phyloP scores from a whole-genome alignment of 1,139 yeast species.

The Ogataea hybrid region DNA sequence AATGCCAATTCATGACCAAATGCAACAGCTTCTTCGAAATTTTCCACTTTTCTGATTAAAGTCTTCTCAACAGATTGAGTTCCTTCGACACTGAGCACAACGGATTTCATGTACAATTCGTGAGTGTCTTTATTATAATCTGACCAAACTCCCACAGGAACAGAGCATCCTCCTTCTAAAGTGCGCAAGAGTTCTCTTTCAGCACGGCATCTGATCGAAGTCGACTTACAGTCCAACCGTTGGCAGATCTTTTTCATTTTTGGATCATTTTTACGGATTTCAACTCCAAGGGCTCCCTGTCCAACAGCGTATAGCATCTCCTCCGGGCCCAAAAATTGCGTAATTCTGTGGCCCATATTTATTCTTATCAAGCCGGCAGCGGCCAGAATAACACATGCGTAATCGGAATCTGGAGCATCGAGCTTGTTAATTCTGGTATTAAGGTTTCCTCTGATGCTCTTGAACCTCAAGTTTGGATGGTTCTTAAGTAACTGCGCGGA shows the following conservation, averaged over 20 bases:
- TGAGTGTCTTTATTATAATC: slow-evolving; percentile 45
- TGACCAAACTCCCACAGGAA: slow-evolving; percentile 84
- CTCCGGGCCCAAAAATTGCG: slow-evolving; percentile 63
- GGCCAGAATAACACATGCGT: slow-evolving; percentile 79
- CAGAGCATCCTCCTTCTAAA: slow-evolving; percentile 97
- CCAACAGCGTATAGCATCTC: slow-evolving; percentile 97
- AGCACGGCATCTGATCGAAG: slow-evolving; percentile 81
- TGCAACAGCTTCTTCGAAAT: slow-evolving; percentile 61
- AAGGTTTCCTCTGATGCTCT: slow-evolving; percentile 85
- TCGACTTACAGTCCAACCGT: slow-evolving; percentile 61
- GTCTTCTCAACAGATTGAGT: slow-evolving; percentile 57
- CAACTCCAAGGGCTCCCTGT: slow-evolving; percentile 95
- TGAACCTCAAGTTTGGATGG: slow-evolving; percentile 58
- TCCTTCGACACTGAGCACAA: slow-evolving; percentile 88
- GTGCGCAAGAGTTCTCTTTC: slow-evolving; percentile 86
- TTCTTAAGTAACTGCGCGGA: slow-evolving; percentile 71
- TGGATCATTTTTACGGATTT: slow-evolving; percentile 70
- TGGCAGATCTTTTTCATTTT: slow-evolving; percentile 56
- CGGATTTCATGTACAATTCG: slow-evolving; percentile 55
- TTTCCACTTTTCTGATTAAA: slow-evolving; percentile 30
- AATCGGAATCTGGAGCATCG: slow-evolving; percentile 67
- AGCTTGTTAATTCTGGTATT: slow-evolving; percentile 79
- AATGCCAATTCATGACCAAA: slow-evolving; percentile 74
- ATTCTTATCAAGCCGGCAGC: slow-evolving; percentile 86
- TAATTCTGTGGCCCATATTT: slow-evolving; percentile 69